phyloP scores from a whole-genome alignment of 2,329 filamentous ascomycete genomes.

The Lecanicillium sp. region DNA sequence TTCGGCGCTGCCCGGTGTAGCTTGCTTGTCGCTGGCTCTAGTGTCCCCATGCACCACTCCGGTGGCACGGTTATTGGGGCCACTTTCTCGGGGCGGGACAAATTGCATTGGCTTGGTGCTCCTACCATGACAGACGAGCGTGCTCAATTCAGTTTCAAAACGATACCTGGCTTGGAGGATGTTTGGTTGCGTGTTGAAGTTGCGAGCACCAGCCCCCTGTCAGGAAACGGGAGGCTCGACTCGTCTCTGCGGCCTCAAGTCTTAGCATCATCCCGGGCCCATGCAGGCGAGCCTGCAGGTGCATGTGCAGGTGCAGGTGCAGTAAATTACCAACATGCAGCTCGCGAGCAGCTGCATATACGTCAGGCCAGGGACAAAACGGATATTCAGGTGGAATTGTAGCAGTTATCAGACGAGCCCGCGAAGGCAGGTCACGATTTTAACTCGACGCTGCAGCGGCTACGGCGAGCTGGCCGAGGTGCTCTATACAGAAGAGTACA shows the following conservation, averaged over 20 bases:
- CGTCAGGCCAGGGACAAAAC: no score
- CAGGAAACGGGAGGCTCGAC: conserved; percentile 5
- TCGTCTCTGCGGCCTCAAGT: conserved; percentile 7
- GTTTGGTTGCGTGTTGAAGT: neutral
- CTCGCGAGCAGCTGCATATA: conserved; percentile 4
- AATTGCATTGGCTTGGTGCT: neutral
- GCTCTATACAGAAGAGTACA: no score
- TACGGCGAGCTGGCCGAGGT: no score
- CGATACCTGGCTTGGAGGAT: no score
- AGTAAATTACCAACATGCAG: conserved; percentile 13
- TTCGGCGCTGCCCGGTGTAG: neutral
- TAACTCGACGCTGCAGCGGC: no score
- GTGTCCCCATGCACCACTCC: neutral
- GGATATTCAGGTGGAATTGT: no score
- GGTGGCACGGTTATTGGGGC: neutral
- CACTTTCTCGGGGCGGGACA: neutral
- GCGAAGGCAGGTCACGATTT: no score
- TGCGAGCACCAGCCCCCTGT: neutral
- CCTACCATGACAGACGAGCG: no score
- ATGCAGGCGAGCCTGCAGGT: conserved; percentile 12
- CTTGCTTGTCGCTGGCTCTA: neutral
- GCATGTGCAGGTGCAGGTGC: conserved; percentile 10
- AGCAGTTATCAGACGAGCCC: no score
- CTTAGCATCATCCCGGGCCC: conserved; percentile 2
- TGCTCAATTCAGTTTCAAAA: no score